Percentiles rank a stretch among this genome's conserved stretches.
These are phyloP conservation scores for Rhizophora mangle DNA, from an alignment of 345 rosid genomes.

Conservation along the genomic window DNA sequence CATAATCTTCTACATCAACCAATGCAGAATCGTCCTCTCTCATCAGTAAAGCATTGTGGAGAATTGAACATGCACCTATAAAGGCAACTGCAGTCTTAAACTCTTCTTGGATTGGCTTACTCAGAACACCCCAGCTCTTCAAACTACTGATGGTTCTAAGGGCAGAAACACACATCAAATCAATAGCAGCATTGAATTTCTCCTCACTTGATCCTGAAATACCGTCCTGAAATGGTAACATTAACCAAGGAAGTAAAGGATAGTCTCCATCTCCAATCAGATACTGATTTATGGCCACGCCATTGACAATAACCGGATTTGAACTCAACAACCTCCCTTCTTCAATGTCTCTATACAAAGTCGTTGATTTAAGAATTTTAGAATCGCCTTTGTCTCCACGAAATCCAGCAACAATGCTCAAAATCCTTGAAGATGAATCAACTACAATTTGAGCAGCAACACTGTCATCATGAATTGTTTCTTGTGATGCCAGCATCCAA, in stretches of 20 bases:
- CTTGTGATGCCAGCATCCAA: slow-evolving; percentile 1
- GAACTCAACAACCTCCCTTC: slow-evolving; percentile 39
- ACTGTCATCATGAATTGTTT: slow-evolving; percentile 16
- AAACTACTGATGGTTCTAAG: slow-evolving; percentile 46
- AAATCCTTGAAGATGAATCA: slow-evolving; percentile 53
- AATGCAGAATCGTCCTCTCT: slow-evolving; percentile 62
- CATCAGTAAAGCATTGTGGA: slow-evolving; percentile 57
- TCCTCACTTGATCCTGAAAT: slow-evolving; percentile 36
- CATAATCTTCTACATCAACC: slow-evolving; percentile 31
- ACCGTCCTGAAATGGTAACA: slow-evolving; percentile 47
- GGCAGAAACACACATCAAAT: slow-evolving; percentile 31
- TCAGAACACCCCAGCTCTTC: slow-evolving; percentile 61
- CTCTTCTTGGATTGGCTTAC: slow-evolving; percentile 49
- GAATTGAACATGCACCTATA: slow-evolving; percentile 59
- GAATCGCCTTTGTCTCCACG: slow-evolving; percentile 44
- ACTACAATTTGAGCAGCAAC: slow-evolving; percentile 58
- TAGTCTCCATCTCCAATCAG: slow-evolving; percentile 48
- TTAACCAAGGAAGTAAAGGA: slow-evolving; percentile 68
- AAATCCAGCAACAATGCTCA: slow-evolving; percentile 53
- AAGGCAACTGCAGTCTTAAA: slow-evolving; percentile 48
- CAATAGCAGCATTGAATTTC: slow-evolving; percentile 38
- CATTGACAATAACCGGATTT: slow-evolving; percentile 24
- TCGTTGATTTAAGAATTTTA: slow-evolving; percentile 41
- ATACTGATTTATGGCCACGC: slow-evolving; percentile 41
- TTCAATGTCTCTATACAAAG: slow-evolving; percentile 47